A percentile compares a stretch with the other conserved stretches of the same genome.
These are phyloP conservation scores for Globisporangium abappressorium DNA, from an alignment of 352 stramenopile species.

Conservation along the genomic window DNA sequence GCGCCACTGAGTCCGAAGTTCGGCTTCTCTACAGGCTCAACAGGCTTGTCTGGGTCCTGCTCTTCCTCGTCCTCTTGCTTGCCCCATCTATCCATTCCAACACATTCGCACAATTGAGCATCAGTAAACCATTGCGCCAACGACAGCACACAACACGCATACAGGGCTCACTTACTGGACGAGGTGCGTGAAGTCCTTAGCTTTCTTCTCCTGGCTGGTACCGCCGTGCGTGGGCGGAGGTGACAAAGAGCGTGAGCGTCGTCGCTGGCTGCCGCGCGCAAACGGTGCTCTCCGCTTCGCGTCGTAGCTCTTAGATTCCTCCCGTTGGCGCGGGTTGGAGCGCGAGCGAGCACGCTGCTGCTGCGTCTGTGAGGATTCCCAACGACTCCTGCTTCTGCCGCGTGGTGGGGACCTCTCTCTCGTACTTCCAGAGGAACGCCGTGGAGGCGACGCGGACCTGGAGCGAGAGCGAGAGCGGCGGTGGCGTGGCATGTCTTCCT, in stretches of 20 bases:
- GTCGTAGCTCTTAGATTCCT: conserved; percentile 13
- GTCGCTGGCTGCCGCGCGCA: conserved; percentile 1
- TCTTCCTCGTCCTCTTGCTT: conserved; percentile 66
- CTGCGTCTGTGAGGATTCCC: not conserved
- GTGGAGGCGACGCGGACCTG: conserved; percentile 6
- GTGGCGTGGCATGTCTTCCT: conserved; percentile 1
- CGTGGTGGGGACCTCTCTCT: not conserved
- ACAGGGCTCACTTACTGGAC: conserved; percentile 35
- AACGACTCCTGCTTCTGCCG: not conserved
- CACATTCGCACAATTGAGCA: not conserved
- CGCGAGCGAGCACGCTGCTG: conserved; percentile 6
- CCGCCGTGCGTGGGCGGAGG: conserved; percentile 20
- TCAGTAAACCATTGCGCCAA: not conserved
- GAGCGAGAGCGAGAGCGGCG: conserved; percentile 7
- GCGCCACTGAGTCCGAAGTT: conserved; percentile 98
- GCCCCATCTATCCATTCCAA: conserved; percentile 47
- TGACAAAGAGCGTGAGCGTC: conserved; percentile 24
- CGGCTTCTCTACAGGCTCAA: conserved; percentile 85
- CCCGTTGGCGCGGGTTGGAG: conserved; percentile 11
- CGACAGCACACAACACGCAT: not conserved
- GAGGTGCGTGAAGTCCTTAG: conserved; percentile 51
- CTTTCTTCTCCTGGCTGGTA: conserved; percentile 39
- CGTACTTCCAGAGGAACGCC: not conserved
- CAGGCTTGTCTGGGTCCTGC: conserved; percentile 23
- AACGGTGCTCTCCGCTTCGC: conserved; percentile 5